Evolutionary conservation across 176 grass and related monocot species (phyloP), one percentile per base, ranked within the genome.

Genomic region (Oryza coarctata): DNA sequence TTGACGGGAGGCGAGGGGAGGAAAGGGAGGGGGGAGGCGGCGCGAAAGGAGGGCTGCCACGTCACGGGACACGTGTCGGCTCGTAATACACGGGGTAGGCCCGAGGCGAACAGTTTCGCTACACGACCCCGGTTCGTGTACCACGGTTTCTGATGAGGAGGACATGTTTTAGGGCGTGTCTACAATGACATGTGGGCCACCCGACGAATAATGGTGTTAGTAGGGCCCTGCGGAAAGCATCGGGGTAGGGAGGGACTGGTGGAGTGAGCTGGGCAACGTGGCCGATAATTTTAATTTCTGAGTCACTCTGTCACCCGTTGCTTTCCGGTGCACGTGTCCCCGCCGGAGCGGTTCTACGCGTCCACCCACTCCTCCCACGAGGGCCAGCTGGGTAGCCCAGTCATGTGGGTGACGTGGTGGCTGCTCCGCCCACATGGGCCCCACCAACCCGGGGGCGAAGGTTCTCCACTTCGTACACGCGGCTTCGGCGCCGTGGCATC

Each of bases 1-100:
- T 63, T 38, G 68, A 69, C 49, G 49, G 6, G 73, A 63, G 33
- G 68, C 14, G 33, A 6, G 34, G 68, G 34, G 55, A 10, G 29
- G 47, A 28, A 30, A 18, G 14, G 22, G 62, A 22, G 27, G 44
- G 28, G 31, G 82, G 58, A 26, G 57, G 80, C 55, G 18, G 74
- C 39, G 80, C 78, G 63, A 45, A 82, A 80, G 83, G 35, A 25
- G 10, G 58, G 52, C 43, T 34, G 85, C 91, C 82, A 85, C 91
- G 85, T 93, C 88, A 88, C 77, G 30, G 47, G 27, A 72, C 76
- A 89, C 86, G 89, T 79, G 89, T 89, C 80, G 14, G 30, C 75
- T 32, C 5, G 34, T 63, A n/a, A 82, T 87, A 91, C 89, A 76
- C 22, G 35, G 66, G 84, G 77, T 78, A 68, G 45, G 73, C n/a